These are phyloP conservation scores for Cutaneotrichosporon mucoides DNA, from an alignment of 1,284 basidiomycete genomes.

Conservation along the genomic window DNA sequence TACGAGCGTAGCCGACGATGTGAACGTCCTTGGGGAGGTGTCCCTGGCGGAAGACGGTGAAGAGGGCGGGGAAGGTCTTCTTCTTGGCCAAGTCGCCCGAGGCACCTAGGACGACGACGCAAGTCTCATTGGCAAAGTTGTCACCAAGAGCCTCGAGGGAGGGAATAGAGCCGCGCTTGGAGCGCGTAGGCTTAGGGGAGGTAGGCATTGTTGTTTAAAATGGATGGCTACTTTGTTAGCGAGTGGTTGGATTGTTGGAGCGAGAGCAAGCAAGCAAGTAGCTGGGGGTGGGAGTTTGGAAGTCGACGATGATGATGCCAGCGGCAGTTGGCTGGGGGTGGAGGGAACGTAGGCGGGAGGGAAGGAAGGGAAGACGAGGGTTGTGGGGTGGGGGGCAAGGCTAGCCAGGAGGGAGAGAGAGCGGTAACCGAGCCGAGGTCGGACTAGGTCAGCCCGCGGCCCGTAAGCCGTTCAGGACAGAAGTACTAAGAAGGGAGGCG, in stretches of 20 bases:
- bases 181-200: conserved; percentile 6
- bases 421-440: not conserved
- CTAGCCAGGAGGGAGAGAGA: too few species aligned
- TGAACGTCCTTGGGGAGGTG: conserved; percentile 76
- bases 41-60: conserved; percentile 73
- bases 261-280: not conserved
- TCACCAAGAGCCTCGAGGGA: conserved; percentile 73
- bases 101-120: conserved; percentile 90
- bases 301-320: too few species aligned
- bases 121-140: conserved; percentile 75
- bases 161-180: conserved; percentile 58
- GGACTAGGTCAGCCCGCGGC: too few species aligned
- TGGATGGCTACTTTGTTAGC: not conserved
- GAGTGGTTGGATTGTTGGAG: too few species aligned
- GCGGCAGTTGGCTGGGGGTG: too few species aligned
- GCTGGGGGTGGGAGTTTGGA: not conserved
- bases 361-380: not conserved
- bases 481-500: not conserved
- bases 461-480: too few species aligned
- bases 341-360: too few species aligned
- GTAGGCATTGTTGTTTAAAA: not conserved
- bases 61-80: conserved; percentile 96
- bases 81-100: conserved; percentile 99
- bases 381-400: not conserved
- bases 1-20: conserved; percentile 92